A percentile compares a stretch with the other conserved stretches of the same genome.
Evolutionary conservation across 148 eudicot genomes (phyloP).

Genomic region (Silene uniflora): DNA sequence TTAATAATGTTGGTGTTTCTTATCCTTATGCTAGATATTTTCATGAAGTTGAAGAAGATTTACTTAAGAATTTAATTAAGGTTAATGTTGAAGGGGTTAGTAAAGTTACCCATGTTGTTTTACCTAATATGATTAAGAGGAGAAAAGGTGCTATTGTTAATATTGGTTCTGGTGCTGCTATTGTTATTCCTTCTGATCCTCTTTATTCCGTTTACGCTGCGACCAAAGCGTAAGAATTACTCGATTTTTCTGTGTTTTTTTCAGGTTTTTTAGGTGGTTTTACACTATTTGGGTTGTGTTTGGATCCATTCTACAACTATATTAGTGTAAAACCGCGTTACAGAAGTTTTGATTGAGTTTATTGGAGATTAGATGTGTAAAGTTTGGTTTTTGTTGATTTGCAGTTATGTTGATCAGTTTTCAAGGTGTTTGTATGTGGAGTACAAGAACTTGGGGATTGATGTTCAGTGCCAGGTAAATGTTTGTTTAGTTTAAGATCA

Average conservation of each 20-base stretch:
- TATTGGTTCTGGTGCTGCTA: slow-evolving; percentile 63
- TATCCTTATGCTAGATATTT: slow-evolving; percentile 49
- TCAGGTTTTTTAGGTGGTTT: background rate
- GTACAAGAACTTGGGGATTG: slow-evolving; percentile 67
- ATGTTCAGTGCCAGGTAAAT: slow-evolving; percentile 72
- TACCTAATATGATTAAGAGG: slow-evolving; percentile 42
- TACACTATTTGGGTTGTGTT: background rate
- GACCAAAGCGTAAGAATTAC: slow-evolving; percentile 50
- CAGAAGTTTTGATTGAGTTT: background rate
- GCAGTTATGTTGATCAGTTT: slow-evolving; percentile 55
- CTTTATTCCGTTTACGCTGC: slow-evolving; percentile 53
- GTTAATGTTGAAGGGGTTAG: slow-evolving; percentile 50
- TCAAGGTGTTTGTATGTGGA: slow-evolving; percentile 55
- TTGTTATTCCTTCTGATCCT: slow-evolving; percentile 47
- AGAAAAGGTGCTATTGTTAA: slow-evolving; percentile 56
- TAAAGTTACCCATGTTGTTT: slow-evolving; percentile 42
- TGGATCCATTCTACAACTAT: too few species aligned
- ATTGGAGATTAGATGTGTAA: background rate
- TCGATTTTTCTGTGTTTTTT: background rate
- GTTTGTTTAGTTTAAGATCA: slow-evolving; percentile 2
- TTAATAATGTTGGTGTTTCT: slow-evolving; percentile 54
- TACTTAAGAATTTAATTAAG: slow-evolving; percentile 32
- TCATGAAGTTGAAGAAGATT: slow-evolving; percentile 43
- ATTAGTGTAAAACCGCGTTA: too few species aligned
- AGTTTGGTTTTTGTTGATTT: background rate